A percentile compares a stretch with the other conserved stretches of the same genome.
Evolutionary conservation across 2,329 filamentous ascomycete species (phyloP).

Genomic region (Xylaria hypoxylon): DNA sequence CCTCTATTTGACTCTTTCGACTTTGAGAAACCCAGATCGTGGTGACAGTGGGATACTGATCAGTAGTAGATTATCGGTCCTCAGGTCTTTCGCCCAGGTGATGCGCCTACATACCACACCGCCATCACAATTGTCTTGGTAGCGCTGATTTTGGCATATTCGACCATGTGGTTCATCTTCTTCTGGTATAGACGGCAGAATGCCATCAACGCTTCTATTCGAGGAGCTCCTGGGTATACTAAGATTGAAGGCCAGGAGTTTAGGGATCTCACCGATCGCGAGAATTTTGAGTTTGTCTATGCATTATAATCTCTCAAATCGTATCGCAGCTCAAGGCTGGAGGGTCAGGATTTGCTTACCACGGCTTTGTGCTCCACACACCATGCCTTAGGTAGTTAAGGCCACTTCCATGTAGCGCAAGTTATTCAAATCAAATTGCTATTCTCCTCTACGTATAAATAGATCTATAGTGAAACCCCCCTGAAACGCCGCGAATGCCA

Average conservation of each 20-base stretch:
- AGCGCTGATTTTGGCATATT: conserved; percentile 65
- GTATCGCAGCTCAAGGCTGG: neutral
- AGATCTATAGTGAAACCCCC: neutral
- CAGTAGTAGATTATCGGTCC: conserved; percentile 55
- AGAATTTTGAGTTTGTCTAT: conserved; percentile 75
- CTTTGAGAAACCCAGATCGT: neutral
- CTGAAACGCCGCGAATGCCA: neutral
- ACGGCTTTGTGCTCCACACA: too few relatives aligned
- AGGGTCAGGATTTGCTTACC: neutral
- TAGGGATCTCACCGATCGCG: conserved; percentile 73
- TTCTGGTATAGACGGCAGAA: conserved; percentile 71
- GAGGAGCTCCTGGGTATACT: conserved; percentile 66
- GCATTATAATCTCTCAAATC: conserved; percentile 54
- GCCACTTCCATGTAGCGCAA: neutral
- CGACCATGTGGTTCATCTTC: conserved; percentile 71
- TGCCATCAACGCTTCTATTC: conserved; percentile 64
- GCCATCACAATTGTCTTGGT: conserved; percentile 73
- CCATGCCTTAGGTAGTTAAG: neutral
- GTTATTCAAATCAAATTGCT: conserved; percentile 7
- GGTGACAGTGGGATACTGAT: conserved; percentile 3
- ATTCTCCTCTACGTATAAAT: neutral
- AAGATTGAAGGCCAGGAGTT: conserved; percentile 76
- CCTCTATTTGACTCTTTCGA: neutral
- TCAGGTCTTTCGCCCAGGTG: conserved; percentile 66
- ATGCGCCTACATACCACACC: conserved; percentile 70